Evolutionary conservation across 371 early-diverging fungal species (phyloP).

Genomic region (Mortierella polycephala): DNA sequence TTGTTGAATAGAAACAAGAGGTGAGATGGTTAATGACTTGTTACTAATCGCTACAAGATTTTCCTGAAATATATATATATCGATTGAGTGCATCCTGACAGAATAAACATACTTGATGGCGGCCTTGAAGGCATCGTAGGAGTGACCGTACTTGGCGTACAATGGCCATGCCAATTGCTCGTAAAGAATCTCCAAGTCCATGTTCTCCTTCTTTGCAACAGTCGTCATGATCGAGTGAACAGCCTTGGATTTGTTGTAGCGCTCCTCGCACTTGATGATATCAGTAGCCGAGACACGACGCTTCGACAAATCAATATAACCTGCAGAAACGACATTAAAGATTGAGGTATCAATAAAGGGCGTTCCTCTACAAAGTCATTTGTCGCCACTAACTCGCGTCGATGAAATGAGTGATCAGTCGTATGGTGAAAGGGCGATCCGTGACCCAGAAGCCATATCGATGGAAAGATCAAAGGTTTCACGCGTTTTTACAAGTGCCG

Average conservation of each 20-base stretch:
- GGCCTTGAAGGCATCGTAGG: slow-evolving; percentile 96
- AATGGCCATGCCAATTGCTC: slow-evolving; percentile 96
- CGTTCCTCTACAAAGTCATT: neutral
- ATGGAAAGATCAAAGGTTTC: no score
- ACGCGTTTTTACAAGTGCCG: no score
- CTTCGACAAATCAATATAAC: slow-evolving; percentile 99
- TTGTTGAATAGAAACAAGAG: slow-evolving; percentile 1
- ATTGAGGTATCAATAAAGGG: neutral
- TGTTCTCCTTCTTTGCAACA: slow-evolving; percentile 91
- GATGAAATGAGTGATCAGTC: no score
- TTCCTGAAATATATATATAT: neutral
- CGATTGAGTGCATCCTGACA: no score
- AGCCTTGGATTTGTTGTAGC: slow-evolving; percentile 96
- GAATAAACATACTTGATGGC: slow-evolving; percentile 80
- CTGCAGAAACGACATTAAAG: slow-evolving; percentile 49
- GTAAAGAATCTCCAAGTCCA: slow-evolving; percentile 90
- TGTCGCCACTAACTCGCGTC: neutral
- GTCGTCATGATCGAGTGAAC: slow-evolving; percentile 89
- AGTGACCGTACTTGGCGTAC: slow-evolving; percentile 97
- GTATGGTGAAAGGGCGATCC: no score
- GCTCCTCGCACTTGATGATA: slow-evolving; percentile 93
- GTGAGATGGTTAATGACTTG: no score
- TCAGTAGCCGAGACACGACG: slow-evolving; percentile 98
- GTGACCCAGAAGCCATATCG: no score
- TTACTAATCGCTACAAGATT: no score